A percentile compares a stretch with the other conserved stretches of the same genome.
Evolutionary conservation across 148 eudicot species (phyloP).

Genomic region (Camellia sinensis): DNA sequence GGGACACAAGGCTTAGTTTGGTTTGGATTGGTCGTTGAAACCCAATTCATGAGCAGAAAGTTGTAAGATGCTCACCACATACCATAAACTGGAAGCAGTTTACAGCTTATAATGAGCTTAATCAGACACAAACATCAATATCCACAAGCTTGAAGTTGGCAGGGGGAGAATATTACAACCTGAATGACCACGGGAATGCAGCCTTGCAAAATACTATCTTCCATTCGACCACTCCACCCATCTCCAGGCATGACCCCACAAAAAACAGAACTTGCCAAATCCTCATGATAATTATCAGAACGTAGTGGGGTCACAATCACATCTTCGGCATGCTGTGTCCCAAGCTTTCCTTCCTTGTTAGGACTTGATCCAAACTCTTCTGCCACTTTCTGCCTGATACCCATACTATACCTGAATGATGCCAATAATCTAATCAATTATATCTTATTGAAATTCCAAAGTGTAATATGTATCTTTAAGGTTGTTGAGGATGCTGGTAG

Average conservation of each 20-base stretch:
- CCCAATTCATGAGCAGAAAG: background rate
- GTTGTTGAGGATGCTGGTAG: background rate
- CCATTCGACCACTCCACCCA: constrained; percentile 99
- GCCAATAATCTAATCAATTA: background rate
- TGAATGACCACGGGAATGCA: constrained; percentile 93
- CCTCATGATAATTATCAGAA: constrained; percentile 55
- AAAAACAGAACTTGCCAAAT: constrained; percentile 71
- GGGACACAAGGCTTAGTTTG: too few relatives aligned
- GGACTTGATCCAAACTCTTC: constrained; percentile 81
- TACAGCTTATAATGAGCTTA: background rate
- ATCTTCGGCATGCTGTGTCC: constrained; percentile 76
- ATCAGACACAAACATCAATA: background rate
- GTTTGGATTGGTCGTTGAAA: background rate
- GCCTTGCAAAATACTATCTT: constrained; percentile 90
- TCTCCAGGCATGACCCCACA: constrained; percentile 97
- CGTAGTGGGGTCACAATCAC: constrained; percentile 82
- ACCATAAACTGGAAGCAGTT: constrained; percentile 1
- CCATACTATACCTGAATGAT: constrained; percentile 86
- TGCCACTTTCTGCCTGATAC: constrained; percentile 82
- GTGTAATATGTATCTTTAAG: background rate
- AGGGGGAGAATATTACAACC: constrained; percentile 34
- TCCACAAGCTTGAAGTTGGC: background rate
- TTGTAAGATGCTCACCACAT: background rate
- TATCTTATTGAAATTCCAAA: background rate
- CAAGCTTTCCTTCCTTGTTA: constrained; percentile 73